Percentiles rank a stretch among this genome's conserved stretches.
These are phyloP conservation scores for Phellopilus nigrolimitatus DNA, from an alignment of 1,284 basidiomycete genomes.

Conservation along the genomic window DNA sequence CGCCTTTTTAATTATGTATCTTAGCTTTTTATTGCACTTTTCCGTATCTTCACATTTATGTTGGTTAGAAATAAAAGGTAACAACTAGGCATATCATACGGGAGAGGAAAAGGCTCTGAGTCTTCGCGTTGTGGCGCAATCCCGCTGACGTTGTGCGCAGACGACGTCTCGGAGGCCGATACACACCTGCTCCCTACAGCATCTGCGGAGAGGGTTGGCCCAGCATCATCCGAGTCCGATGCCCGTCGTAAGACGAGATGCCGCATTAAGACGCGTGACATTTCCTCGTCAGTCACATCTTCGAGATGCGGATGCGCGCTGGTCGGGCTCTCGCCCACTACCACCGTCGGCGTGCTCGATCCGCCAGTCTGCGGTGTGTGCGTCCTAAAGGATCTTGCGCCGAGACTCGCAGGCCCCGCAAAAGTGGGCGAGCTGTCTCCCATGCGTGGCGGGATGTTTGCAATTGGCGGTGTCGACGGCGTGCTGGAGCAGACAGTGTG, in stretches of 20 bases:
- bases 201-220: background rate
- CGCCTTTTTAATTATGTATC: too few relatives aligned
- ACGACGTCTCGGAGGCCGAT: slow-evolving; percentile 30
- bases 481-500: slow-evolving; percentile 10
- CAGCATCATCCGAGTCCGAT: slow-evolving; percentile 5
- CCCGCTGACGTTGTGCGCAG: slow-evolving; percentile 29
- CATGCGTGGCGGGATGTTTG: slow-evolving; percentile 18
- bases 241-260: slow-evolving; percentile 68
- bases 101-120: slow-evolving; percentile 74
- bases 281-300: slow-evolving; percentile 72
- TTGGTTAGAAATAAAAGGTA: too few relatives aligned
- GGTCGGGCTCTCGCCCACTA: slow-evolving; percentile 5
- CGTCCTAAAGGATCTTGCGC: background rate
- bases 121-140: slow-evolving; percentile 35
- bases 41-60: too few relatives aligned
- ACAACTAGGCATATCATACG: slow-evolving; percentile 81
- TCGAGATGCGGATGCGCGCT: slow-evolving; percentile 37
- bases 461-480: slow-evolving; percentile 18
- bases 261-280: slow-evolving; percentile 71
- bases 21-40: too few relatives aligned
- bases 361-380: slow-evolving; percentile 13
- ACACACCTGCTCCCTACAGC: slow-evolving; percentile 6
- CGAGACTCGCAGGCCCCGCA: slow-evolving; percentile 6
- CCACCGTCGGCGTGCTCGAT: slow-evolving; percentile 1
- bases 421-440: slow-evolving; percentile 14